These are phyloP conservation scores for Coniochaeta hoffmannii DNA, from an alignment of 2,329 filamentous ascomycete species.

Conservation along the genomic window DNA sequence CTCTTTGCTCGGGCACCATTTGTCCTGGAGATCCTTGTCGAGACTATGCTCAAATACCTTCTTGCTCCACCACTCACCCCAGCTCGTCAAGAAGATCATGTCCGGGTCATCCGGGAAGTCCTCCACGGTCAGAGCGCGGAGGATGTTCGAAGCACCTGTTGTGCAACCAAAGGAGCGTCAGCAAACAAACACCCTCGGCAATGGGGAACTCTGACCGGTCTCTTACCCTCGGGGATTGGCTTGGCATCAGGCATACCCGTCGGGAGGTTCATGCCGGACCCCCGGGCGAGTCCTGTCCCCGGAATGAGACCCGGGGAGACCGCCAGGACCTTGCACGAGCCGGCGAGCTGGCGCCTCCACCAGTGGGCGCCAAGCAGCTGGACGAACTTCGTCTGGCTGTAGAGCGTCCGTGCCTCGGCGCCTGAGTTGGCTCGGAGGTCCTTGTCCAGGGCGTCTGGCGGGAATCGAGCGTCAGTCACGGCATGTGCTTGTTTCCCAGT, in stretches of 20 bases:
- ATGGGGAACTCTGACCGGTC: conserved; percentile 2
- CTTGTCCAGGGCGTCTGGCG: conserved; percentile 25
- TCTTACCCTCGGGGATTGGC: conserved; percentile 34
- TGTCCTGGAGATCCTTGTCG: conserved; percentile 41
- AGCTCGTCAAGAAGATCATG: conserved; percentile 46
- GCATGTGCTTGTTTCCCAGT: not conserved
- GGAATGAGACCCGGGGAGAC: conserved; percentile 47
- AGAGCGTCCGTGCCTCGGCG: conserved; percentile 20
- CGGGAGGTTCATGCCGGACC: conserved; percentile 19
- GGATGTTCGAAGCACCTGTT: conserved; percentile 36
- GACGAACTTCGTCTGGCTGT: conserved; percentile 40
- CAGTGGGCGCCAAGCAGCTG: conserved; percentile 45
- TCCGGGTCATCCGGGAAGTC: conserved; percentile 44
- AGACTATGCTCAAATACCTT: conserved; percentile 30
- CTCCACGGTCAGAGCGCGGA: conserved; percentile 32
- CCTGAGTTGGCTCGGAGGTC: conserved; percentile 33
- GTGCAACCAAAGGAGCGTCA: conserved; percentile 11
- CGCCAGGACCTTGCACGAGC: conserved; percentile 37
- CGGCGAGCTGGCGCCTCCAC: conserved; percentile 45
- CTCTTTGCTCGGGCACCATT: conserved; percentile 40
- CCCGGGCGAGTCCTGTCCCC: conserved; percentile 32
- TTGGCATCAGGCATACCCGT: conserved; percentile 38
- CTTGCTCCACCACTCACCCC: conserved; percentile 49
- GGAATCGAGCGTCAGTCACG: not conserved
- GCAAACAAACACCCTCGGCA: not conserved